A percentile compares a stretch with the other conserved stretches of the same genome.
Conservation (phyloP, 352 stramenopile species). For the Thraustochytrium sp. region DNA sequence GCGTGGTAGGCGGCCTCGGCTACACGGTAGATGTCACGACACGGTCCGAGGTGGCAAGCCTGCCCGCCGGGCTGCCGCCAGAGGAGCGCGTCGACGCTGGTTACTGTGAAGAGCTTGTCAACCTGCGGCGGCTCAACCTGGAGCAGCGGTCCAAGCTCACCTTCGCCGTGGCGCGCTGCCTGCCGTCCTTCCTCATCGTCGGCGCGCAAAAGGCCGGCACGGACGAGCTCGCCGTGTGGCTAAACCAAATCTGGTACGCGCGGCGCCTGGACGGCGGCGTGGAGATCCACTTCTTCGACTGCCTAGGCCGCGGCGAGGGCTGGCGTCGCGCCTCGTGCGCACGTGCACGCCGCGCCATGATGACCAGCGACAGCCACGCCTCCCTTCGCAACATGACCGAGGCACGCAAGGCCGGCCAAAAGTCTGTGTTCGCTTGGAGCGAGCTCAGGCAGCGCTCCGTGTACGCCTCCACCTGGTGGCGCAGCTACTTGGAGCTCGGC, state of each 20-base stretch:
- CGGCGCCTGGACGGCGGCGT: background rate
- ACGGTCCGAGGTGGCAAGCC: background rate
- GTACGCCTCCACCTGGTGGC: background rate
- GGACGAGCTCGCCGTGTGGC: conserved; percentile 36
- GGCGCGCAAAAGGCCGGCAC: conserved; percentile 46
- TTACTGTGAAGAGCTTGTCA: conserved; percentile 26
- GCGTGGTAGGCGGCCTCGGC: background rate
- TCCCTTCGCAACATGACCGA: background rate
- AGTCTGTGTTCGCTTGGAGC: background rate
- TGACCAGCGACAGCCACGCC: background rate
- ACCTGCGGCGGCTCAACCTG: background rate
- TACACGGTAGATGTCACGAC: background rate
- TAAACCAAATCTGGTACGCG: background rate
- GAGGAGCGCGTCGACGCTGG: background rate
- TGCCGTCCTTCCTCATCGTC: conserved; percentile 33
- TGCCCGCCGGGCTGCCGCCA: background rate
- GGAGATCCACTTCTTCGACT: conserved; percentile 47
- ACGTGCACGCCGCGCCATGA: background rate
- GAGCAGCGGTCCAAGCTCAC: background rate
- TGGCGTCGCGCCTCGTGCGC: background rate
- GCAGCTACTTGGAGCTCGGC: background rate
- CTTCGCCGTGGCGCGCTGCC: conserved; percentile 12
- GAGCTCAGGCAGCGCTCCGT: background rate
- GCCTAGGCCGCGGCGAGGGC: background rate
- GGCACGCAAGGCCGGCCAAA: background rate